Evolutionary conservation across 352 stramenopile genomes (phyloP), one percentile per base, ranked within the genome.

Genomic region (Pythium pectinolyticum): DNA sequence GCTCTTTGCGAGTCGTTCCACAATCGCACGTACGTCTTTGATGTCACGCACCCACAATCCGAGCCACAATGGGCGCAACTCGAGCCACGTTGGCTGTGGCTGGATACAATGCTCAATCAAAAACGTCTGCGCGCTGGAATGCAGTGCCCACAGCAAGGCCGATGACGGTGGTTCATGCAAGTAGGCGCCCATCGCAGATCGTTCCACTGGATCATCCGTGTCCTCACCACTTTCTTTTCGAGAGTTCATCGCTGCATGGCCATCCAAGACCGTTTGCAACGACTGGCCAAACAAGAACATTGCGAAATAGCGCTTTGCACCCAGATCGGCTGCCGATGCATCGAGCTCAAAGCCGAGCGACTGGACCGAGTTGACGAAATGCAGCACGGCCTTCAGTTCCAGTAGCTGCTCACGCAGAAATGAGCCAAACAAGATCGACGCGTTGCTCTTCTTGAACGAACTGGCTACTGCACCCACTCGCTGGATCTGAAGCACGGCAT

Each of bases 11-110:
- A 72, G 58, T 72, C 82, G 73, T 45, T 95, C 86, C 9, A 92
- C 63, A 49, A 92, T 81, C 20, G 49, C 63, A 43, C 84, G 73
- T 28, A 95, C 52, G 41, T 92, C 78, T 49, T 82, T 84, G 0
- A 84, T 77, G 63, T 93, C 83, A 53, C 89, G 89, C 30, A 95
- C 72, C 86, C 86, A 95, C 25, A 95, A 65, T 27, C 80, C 84
- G 12, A 90, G 65, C 86, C 86, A 95, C 57, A 92, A 67, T 22
- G 81, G 81, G 14, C 77, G 74, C 15, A 92, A 53, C 2, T 84
- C 74, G 5, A 82, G 66, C 86, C 86, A 95, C n/a, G 69, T 75
- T 53, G 86, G 76, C 39, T 80, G 64, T 2, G 77, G 67, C 22
- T 73, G 49, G 46, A 92, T 79, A 37, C 79, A 90, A 40, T 89